A percentile compares a stretch with the other conserved stretches of the same genome.
Evolutionary conservation across 2,329 filamentous ascomycete species (phyloP).

Genomic region (Aspergillus tanneri): DNA sequence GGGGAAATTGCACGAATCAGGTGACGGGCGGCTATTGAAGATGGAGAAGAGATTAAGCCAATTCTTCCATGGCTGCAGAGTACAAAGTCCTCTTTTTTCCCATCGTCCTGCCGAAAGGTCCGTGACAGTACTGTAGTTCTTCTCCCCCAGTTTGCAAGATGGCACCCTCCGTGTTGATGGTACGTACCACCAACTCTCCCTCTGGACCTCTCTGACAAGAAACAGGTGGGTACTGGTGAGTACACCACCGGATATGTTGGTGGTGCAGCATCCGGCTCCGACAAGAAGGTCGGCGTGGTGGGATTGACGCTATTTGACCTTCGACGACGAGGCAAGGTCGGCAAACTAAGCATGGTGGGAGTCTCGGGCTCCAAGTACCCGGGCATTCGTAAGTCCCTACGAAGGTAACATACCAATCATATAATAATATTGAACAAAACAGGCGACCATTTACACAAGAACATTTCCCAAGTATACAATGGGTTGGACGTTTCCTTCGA

Average conservation of each 20-base stretch:
- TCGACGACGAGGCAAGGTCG: constrained; percentile 82
- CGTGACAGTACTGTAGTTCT: neutral
- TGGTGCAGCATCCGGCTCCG: constrained; percentile 75
- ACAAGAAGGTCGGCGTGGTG: constrained; percentile 96
- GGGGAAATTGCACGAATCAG: neutral
- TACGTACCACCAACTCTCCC: constrained; percentile 36
- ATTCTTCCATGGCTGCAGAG: neutral
- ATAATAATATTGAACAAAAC: neutral
- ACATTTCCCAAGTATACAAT: constrained; percentile 87
- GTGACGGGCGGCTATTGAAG: neutral
- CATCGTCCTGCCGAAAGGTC: neutral
- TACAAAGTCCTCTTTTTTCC: neutral
- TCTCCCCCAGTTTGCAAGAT: constrained; percentile 42
- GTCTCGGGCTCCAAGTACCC: constrained; percentile 87
- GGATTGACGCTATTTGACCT: constrained; percentile 87
- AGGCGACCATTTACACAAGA: constrained; percentile 81
- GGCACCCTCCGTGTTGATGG: constrained; percentile 68
- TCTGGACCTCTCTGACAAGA: constrained; percentile 4
- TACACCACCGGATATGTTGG: constrained; percentile 96
- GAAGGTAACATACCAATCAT: neutral
- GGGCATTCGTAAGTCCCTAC: constrained; percentile 68
- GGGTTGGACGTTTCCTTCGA: constrained; percentile 80
- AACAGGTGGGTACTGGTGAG: constrained; percentile 82
- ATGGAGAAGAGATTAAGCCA: neutral
- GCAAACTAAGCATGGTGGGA: constrained; percentile 82